A percentile compares a stretch with the other conserved stretches of the same genome.
Evolutionary conservation across 345 rosid genomes (phyloP).

Genomic region (Lenwebbia sp.): DNA sequence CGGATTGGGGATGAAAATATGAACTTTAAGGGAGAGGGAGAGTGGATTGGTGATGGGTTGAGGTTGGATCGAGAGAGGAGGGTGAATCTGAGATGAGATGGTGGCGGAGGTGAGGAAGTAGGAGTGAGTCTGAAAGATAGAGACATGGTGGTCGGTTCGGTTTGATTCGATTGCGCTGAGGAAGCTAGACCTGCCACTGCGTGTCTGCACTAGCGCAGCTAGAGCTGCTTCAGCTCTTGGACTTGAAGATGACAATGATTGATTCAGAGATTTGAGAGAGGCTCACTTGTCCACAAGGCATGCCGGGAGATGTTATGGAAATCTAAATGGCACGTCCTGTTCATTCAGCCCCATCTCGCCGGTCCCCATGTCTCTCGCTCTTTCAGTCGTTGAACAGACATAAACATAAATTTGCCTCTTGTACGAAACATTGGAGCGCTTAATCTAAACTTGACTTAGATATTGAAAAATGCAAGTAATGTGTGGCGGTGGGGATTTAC

Average conservation of each 20-base stretch:
- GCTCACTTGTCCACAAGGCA: background rate
- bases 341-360: background rate
- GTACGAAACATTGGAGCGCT: background rate
- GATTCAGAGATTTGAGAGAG: background rate
- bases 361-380: background rate
- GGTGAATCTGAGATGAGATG: conserved; percentile 4
- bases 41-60: background rate
- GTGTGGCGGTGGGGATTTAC: background rate
- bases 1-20: background rate
- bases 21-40: background rate
- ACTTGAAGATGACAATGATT: background rate
- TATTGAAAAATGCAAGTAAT: background rate
- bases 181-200: background rate
- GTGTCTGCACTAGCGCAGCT: too few species aligned
- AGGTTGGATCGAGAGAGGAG: background rate
- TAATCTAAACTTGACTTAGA: background rate
- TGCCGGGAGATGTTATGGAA: background rate
- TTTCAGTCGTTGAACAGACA: background rate
- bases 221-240: background rate
- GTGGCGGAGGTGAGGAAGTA: background rate
- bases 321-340: background rate
- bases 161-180: background rate
- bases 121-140: conserved; percentile 9
- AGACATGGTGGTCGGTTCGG: conserved; percentile 11
- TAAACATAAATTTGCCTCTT: background rate